A percentile compares a stretch with the other conserved stretches of the same genome.
These are phyloP conservation scores for Calocybe indica DNA, from an alignment of 768 basidiomycete species.

Conservation along the genomic window DNA sequence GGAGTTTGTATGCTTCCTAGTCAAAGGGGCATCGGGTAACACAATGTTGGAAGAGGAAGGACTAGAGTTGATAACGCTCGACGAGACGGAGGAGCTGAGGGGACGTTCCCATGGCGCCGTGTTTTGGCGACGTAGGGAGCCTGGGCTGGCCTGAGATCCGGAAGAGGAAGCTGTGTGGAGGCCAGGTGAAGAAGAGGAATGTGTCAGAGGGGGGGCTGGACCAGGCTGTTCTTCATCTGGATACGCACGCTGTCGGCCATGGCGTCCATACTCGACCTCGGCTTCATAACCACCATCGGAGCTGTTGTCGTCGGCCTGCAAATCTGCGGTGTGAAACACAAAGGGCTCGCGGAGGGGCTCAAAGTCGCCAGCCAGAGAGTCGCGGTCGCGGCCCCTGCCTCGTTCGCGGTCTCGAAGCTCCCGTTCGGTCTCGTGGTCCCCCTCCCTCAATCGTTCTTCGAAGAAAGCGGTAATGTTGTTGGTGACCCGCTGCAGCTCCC, in stretches of 20 bases:
- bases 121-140: slow-evolving; percentile 60
- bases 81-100: slow-evolving; percentile 47
- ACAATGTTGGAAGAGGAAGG: slow-evolving; percentile 55
- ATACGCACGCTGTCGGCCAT: slow-evolving; percentile 75
- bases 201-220: slow-evolving; percentile 39
- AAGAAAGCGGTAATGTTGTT: slow-evolving; percentile 93
- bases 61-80: slow-evolving; percentile 50
- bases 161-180: slow-evolving; percentile 54
- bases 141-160: slow-evolving; percentile 61
- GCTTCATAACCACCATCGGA: slow-evolving; percentile 83
- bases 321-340: slow-evolving; percentile 51
- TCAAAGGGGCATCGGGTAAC: slow-evolving; percentile 58
- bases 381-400: slow-evolving; percentile 42
- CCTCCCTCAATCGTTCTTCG: slow-evolving; percentile 82
- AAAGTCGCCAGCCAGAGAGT: slow-evolving; percentile 49
- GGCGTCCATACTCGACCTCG: slow-evolving; percentile 60
- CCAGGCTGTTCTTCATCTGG: slow-evolving; percentile 32
- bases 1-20: slow-evolving; percentile 54
- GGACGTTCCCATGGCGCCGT: slow-evolving; percentile 65
- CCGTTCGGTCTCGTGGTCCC: slow-evolving; percentile 64
- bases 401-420: slow-evolving; percentile 52
- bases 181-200: slow-evolving; percentile 48
- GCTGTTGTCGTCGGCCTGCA: slow-evolving; percentile 65
- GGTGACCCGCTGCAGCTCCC: slow-evolving; percentile 90
- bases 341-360: slow-evolving; percentile 60